Percentiles rank a stretch among this genome's conserved stretches.
Evolutionary conservation across 345 rosid genomes (phyloP).

Genomic region (Cardamine resedifolia): DNA sequence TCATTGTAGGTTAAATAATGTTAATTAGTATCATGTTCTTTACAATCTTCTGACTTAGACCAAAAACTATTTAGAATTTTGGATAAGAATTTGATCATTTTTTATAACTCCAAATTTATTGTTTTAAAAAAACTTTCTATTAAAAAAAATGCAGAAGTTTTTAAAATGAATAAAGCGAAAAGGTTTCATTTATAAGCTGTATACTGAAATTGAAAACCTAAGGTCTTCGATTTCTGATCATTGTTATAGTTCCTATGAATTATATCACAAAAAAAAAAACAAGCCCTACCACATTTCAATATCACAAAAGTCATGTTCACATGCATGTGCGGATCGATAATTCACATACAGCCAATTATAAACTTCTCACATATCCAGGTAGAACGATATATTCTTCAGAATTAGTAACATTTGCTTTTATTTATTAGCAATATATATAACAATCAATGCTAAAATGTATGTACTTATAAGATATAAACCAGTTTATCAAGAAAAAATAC

Average conservation of each 20-base stretch:
- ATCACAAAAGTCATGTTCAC: constrained; percentile 36
- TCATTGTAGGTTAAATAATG: too few species aligned
- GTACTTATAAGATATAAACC: too few species aligned
- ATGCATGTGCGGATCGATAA: constrained; percentile 33
- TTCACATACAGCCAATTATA: constrained; percentile 9
- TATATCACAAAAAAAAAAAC: constrained; percentile 16
- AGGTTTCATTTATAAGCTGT: not conserved
- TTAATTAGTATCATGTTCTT: too few species aligned
- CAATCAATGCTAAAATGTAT: too few species aligned
- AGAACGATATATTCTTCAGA: not conserved
- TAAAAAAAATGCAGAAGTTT: too few species aligned
- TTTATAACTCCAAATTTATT: too few species aligned
- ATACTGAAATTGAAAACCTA: constrained; percentile 14
- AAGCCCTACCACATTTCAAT: constrained; percentile 33
- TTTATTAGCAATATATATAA: not conserved
- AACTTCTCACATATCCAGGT: not conserved
- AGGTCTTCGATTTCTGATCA: constrained; percentile 12
- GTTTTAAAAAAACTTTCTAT: too few species aligned
- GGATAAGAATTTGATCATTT: too few species aligned
- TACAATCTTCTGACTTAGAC: too few species aligned
- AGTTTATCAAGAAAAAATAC: too few species aligned
- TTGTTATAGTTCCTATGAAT: constrained; percentile 26
- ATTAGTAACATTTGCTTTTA: not conserved
- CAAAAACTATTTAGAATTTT: too few species aligned
- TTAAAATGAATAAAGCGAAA: too few species aligned